Conservation (phyloP, 2,329 filamentous ascomycete species). For the Alternaria angustiovoidea region DNA sequence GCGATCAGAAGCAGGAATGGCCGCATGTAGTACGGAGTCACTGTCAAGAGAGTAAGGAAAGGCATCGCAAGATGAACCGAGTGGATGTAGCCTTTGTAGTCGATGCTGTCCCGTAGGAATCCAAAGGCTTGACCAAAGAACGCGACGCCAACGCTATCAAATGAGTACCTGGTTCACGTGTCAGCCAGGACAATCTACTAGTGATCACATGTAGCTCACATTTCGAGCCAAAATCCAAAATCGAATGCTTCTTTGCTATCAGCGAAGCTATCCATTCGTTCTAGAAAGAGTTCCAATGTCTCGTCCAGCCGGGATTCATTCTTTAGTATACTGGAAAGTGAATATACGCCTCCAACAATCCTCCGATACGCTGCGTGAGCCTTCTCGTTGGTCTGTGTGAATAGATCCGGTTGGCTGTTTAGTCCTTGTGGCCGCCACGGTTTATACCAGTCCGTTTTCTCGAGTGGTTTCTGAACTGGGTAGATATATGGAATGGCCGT, state of each 20-base stretch:
- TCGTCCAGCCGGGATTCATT: slow-evolving; percentile 25
- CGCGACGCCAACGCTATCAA: slow-evolving; percentile 19
- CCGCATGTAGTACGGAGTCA: slow-evolving; percentile 21
- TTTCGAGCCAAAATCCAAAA: slow-evolving; percentile 33
- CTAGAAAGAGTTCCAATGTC: slow-evolving; percentile 15
- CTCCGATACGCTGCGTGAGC: slow-evolving; percentile 22
- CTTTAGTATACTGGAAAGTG: slow-evolving; percentile 23
- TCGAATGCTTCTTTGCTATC: slow-evolving; percentile 21
- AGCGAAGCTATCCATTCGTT: slow-evolving; percentile 25
- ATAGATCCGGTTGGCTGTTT: slow-evolving; percentile 22
- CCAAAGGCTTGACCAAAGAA: slow-evolving; percentile 32
- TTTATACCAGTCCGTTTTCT: slow-evolving; percentile 36
- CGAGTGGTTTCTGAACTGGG: slow-evolving; percentile 23
- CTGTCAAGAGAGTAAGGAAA: slow-evolving; percentile 22
- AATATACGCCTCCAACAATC: slow-evolving; percentile 25
- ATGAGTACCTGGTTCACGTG: slow-evolving; percentile 29
- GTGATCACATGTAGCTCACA: slow-evolving; percentile 4
- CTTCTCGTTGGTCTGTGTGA: slow-evolving; percentile 26
- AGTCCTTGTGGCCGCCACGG: slow-evolving; percentile 29
- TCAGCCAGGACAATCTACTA: not conserved
- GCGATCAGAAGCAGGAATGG: slow-evolving; percentile 15
- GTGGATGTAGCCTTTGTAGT: slow-evolving; percentile 30
- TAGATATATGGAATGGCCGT: slow-evolving; percentile 31
- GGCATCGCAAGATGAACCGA: slow-evolving; percentile 48
- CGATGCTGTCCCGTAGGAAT: slow-evolving; percentile 30